A percentile compares a stretch with the other conserved stretches of the same genome.
phyloP scores from a whole-genome alignment of 139 green algal species.

The Zygnema circumcarinatum region DNA sequence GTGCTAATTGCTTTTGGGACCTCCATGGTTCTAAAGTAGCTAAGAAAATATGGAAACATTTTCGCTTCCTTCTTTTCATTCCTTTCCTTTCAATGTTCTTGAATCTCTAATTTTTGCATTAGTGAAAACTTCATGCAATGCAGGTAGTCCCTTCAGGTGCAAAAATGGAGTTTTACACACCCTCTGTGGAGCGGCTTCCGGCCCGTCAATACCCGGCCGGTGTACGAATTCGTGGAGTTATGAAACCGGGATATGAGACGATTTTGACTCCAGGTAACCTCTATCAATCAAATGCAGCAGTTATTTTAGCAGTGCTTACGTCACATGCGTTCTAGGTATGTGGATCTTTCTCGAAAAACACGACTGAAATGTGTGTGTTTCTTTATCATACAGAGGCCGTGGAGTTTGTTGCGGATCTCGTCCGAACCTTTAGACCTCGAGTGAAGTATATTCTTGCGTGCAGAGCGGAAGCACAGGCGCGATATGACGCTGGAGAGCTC shows the following conservation, averaged over 20 bases:
- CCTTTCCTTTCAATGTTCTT: too few relatives aligned
- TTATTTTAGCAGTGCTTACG: not conserved
- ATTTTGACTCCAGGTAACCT: conserved; percentile 68
- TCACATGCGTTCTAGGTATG: not conserved
- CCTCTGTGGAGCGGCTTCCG: not conserved
- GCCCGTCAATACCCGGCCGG: not conserved
- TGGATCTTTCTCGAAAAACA: not conserved
- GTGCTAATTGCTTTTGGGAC: too few relatives aligned
- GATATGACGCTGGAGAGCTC: conserved; percentile 66
- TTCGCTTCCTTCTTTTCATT: too few relatives aligned
- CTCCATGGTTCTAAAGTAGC: too few relatives aligned
- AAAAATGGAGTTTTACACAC: not conserved
- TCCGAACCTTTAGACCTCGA: conserved; percentile 72
- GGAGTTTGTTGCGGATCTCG: conserved; percentile 75
- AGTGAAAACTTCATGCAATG: too few relatives aligned
- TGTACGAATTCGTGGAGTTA: conserved; percentile 65
- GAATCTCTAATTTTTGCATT: too few relatives aligned
- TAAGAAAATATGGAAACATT: too few relatives aligned
- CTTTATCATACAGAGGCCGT: conserved; percentile 50
- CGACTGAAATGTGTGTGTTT: not conserved
- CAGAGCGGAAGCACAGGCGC: conserved; percentile 67
- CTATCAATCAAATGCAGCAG: not conserved
- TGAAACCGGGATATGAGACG: conserved; percentile 61
- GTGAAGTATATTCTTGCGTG: conserved; percentile 73
- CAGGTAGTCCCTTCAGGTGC: too few relatives aligned